Base-by-base conservation (phyloP, 2,329 filamentous ascomycete species). In the Aspergillus fumigatus region DNA sequence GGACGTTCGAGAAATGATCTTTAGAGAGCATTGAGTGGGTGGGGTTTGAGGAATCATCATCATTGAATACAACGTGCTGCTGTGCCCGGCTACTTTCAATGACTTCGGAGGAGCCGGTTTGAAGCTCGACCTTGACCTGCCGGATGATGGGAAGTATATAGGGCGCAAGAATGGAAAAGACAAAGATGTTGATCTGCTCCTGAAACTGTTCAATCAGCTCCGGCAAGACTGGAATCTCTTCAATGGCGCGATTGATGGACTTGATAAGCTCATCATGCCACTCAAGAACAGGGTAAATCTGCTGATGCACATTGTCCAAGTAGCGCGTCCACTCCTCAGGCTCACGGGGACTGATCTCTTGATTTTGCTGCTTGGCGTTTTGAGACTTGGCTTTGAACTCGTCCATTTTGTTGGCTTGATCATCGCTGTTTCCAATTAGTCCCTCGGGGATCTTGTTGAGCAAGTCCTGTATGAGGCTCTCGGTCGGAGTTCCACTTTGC, bases 1-100 rank as follows among this genome's bases (percentile, higher is more conserved):
- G 82, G 32, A 92, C 80, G 69, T 95, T 95, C 61, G 88, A 89
- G 73, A 97, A 97, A 75, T 97, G 92, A 67, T 97, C 92, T 78
- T 97, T 97, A 57, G 91, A 92, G 52, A 97, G 79, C 92, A 96
- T 96, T 21, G 90, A 95, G 77, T 97, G 92, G 1, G 92, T 97
- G 0, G 92, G 93, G 68, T 97, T 88, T 21, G 85, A 86, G 60
- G 79, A 88, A 52, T 82, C 60, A 68, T 95, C 88, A 62, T 97
- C 87, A 48, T 89, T 76, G 74, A 96, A 97, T 51, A 97, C 91
- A 63, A 95, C 83, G 67, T 89, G 85, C 76, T 96, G 92, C 78
- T 96, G 88, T 52, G 88, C 84, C 72, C 88, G 82, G 71, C 89
- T 93, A 77, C 88, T 92, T 66, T 90, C 81, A 62, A 97, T 96